These are phyloP conservation scores for Suhomyces vadensis DNA, from an alignment of 805 yeast species.

Conservation along the genomic window DNA sequence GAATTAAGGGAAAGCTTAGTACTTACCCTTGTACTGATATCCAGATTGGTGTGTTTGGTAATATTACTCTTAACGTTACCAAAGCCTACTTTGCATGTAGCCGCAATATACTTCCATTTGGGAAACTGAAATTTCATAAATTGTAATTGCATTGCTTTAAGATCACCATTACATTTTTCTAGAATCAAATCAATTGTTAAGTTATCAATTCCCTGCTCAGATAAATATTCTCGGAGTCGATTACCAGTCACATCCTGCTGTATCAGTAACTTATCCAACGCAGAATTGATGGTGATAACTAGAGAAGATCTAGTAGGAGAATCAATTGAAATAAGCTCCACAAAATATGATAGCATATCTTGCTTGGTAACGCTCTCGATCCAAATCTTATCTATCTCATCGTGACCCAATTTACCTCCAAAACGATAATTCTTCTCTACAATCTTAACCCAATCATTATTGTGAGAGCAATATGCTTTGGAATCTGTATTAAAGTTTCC, in stretches of 20 bases:
- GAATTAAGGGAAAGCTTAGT: too few species aligned
- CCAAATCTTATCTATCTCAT: constrained; percentile 32
- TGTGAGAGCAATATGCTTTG: constrained; percentile 37
- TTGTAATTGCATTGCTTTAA: neutral
- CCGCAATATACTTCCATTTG: neutral
- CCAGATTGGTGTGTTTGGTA: too few species aligned
- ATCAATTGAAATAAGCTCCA: constrained; percentile 14
- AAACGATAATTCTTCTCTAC: constrained; percentile 44
- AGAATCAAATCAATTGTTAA: constrained; percentile 1
- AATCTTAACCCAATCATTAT: constrained; percentile 51
- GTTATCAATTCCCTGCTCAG: neutral
- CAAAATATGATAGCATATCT: constrained; percentile 12
- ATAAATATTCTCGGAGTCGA: neutral
- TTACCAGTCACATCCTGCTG: neutral
- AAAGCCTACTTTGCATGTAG: neutral
- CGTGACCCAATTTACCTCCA: constrained; percentile 28
- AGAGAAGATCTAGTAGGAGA: constrained; percentile 16
- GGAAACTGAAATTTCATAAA: neutral
- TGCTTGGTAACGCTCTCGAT: constrained; percentile 32
- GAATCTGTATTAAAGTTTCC: constrained; percentile 21
- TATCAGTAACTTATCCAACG: constrained; percentile 7
- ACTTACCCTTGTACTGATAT: too few species aligned
- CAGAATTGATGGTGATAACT: constrained; percentile 14
- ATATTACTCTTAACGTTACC: neutral
- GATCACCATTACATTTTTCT: neutral